Evolutionary conservation across 148 eudicot species (phyloP).

Genomic region (Dysphania ambrosioides): DNA sequence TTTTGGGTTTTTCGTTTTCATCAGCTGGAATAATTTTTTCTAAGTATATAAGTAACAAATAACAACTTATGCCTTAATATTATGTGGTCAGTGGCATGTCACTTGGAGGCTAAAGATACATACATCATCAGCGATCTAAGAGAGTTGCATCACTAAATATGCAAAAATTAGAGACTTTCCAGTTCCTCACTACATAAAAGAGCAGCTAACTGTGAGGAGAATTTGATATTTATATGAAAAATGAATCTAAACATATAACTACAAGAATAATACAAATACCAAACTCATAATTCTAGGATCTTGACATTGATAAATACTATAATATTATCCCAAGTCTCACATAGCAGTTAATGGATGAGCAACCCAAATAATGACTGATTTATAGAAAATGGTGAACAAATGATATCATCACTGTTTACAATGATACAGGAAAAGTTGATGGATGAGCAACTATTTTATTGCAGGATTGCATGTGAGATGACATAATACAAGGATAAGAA

Average conservation of each 20-base stretch:
- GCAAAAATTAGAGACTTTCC: too few species aligned
- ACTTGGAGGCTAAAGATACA: neutral
- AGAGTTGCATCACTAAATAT: too few species aligned
- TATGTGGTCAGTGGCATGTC: too few species aligned
- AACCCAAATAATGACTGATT: neutral
- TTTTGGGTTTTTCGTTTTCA: too few species aligned
- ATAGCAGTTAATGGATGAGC: neutral
- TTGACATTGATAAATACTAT: neutral
- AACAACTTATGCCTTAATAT: too few species aligned
- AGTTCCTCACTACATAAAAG: too few species aligned
- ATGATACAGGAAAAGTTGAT: neutral
- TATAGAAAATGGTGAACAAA: neutral
- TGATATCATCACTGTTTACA: neutral
- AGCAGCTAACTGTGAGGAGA: too few species aligned
- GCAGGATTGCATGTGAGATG: conserved; percentile 19
- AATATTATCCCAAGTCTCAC: neutral
- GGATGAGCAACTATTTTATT: neutral
- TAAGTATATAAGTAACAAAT: too few species aligned
- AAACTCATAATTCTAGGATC: neutral
- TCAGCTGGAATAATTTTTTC: too few species aligned
- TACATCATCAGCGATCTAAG: neutral
- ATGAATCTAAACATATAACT: neutral
- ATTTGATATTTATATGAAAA: too few species aligned
- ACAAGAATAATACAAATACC: too few species aligned
- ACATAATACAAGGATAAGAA: conserved; percentile 9